Conservation (phyloP, 192 early-diverging fungal species). For the Coemansia pectinata region DNA sequence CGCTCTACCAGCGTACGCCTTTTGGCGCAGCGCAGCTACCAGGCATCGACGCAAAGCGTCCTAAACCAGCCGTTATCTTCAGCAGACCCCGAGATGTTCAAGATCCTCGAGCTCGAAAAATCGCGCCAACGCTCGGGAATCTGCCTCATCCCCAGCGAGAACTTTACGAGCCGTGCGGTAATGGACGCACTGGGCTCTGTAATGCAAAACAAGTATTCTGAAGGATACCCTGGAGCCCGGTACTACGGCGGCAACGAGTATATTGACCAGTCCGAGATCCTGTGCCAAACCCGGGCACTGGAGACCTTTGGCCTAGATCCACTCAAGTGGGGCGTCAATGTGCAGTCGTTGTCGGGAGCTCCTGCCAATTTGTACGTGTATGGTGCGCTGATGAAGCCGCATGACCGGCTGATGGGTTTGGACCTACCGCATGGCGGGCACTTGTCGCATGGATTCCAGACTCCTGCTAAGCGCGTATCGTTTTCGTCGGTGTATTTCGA, state of each 20-base stretch:
- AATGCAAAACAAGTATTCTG: conserved; percentile 99
- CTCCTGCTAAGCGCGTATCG: conserved; percentile 95
- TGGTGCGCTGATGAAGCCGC: conserved; percentile 90
- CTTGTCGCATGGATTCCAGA: conserved; percentile 98
- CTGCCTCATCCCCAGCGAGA: conserved; percentile 97
- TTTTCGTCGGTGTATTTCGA: conserved; percentile 95
- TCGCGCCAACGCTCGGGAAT: conserved; percentile 89
- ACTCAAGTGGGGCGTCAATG: conserved; percentile 96
- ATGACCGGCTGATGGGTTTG: conserved; percentile 97
- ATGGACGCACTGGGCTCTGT: conserved; percentile 96
- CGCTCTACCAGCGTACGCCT: neutral
- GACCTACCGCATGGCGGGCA: conserved; percentile 98
- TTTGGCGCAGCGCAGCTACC: conserved; percentile 9
- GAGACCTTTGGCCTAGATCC: conserved; percentile 84
- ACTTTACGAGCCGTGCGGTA: conserved; percentile 96
- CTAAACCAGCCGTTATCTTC: conserved; percentile 77
- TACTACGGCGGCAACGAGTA: conserved; percentile 99
- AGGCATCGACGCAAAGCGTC: conserved; percentile 31
- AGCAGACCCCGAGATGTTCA: conserved; percentile 86
- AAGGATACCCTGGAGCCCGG: conserved; percentile 94
- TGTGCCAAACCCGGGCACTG: conserved; percentile 96
- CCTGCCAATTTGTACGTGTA: conserved; percentile 99
- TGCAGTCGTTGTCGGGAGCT: conserved; percentile 93
- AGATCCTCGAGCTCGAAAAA: conserved; percentile 96
- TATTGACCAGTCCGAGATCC: conserved; percentile 91